Evolutionary conservation across 2,329 filamentous ascomycete genomes (phyloP).

Genomic region (Fusarium sp.): DNA sequence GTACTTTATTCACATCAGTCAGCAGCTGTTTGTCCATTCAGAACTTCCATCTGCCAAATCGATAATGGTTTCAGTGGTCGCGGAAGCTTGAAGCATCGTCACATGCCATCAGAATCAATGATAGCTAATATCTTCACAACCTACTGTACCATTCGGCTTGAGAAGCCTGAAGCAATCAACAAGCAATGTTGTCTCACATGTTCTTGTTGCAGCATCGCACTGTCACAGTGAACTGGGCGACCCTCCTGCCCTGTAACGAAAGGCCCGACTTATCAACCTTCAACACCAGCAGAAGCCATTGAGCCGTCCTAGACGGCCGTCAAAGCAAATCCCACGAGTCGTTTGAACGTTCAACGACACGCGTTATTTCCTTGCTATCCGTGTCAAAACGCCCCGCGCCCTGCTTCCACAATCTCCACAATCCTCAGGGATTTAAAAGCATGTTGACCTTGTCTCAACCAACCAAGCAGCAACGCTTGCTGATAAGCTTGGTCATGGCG

Average conservation of each 20-base stretch:
- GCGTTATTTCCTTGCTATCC: conserved; percentile 8
- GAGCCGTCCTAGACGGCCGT: background rate
- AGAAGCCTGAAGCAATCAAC: conserved; percentile 2
- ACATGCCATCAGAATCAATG: conserved; percentile 26
- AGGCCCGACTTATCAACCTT: background rate
- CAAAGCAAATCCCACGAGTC: background rate
- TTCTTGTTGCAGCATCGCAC: conserved; percentile 4
- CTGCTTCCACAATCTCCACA: conserved; percentile 14
- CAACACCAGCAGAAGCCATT: background rate
- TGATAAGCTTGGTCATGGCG: conserved; percentile 17
- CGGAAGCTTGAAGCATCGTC: conserved; percentile 9
- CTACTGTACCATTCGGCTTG: background rate
- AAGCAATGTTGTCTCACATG: conserved; percentile 18
- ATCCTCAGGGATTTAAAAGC: conserved; percentile 3
- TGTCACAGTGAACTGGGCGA: background rate
- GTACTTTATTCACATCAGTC: background rate
- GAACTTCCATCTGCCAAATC: background rate
- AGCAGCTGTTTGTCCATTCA: background rate
- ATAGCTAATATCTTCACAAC: background rate
- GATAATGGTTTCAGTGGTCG: background rate
- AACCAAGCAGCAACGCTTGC: conserved; percentile 7
- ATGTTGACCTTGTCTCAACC: conserved; percentile 8
- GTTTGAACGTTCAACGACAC: background rate
- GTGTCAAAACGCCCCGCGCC: background rate
- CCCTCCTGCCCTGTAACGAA: background rate